Evolutionary conservation across 2,329 filamentous ascomycete genomes (phyloP).

Genomic region (Ceratocystis eucalypticola): DNA sequence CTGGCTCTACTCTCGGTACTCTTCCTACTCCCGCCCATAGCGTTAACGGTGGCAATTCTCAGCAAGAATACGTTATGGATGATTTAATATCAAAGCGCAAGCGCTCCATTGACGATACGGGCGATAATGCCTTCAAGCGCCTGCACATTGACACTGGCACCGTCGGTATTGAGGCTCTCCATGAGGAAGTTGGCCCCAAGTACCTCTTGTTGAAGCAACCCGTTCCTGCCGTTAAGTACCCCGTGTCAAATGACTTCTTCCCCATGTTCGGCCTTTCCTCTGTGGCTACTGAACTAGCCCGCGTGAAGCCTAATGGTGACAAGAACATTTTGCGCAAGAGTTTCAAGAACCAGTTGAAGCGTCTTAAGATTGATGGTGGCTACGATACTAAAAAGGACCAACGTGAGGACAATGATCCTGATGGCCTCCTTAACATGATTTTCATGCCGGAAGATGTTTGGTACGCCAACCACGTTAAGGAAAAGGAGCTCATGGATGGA

Average conservation of each 20-base stretch:
- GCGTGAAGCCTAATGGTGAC: slow-evolving; percentile 50
- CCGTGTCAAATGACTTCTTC: slow-evolving; percentile 42
- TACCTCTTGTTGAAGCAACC: slow-evolving; percentile 46
- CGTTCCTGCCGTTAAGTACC: slow-evolving; percentile 12
- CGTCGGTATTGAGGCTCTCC: slow-evolving; percentile 50
- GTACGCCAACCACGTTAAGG: slow-evolving; percentile 40
- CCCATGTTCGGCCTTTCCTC: slow-evolving; percentile 42
- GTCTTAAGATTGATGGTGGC: slow-evolving; percentile 45
- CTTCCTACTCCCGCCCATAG: slow-evolving; percentile 51
- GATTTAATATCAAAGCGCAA: slow-evolving; percentile 49
- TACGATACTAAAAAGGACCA: slow-evolving; percentile 47
- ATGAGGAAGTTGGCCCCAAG: slow-evolving; percentile 52
- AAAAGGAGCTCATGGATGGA: slow-evolving; percentile 42
- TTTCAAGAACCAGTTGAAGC: slow-evolving; percentile 56
- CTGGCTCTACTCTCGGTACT: slow-evolving; percentile 35
- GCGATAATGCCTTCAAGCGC: slow-evolving; percentile 47
- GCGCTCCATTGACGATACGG: slow-evolving; percentile 42
- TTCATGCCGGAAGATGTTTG: slow-evolving; percentile 42
- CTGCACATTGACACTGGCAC: slow-evolving; percentile 41
- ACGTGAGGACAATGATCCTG: slow-evolving; percentile 37
- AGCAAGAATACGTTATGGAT: slow-evolving; percentile 27
- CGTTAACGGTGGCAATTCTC: slow-evolving; percentile 42
- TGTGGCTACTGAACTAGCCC: slow-evolving; percentile 48
- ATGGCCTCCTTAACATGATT: slow-evolving; percentile 41
- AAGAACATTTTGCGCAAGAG: slow-evolving; percentile 55